Evolutionary conservation across 371 early-diverging fungal species (phyloP).

Genomic region (Mucor circinelloides): DNA sequence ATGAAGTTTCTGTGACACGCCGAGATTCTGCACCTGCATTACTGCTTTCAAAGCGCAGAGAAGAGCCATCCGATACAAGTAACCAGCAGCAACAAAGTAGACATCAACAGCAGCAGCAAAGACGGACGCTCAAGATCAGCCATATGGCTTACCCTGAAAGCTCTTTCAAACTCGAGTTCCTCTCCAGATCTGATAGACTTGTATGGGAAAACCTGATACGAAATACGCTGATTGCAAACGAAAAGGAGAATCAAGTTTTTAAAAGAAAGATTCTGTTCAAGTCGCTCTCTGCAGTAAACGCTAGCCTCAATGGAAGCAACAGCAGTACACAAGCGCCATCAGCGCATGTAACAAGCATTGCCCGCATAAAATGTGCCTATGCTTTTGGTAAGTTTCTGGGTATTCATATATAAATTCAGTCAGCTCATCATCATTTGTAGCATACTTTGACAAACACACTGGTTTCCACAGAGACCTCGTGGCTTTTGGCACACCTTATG

Average conservation of each 20-base stretch:
- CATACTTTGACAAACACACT: not conserved
- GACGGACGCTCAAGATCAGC: conserved; percentile 10
- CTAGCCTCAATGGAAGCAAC: not conserved
- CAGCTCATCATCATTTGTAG: too few species aligned
- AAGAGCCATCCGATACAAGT: not conserved
- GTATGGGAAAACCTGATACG: conserved; percentile 17
- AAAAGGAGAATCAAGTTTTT: not conserved
- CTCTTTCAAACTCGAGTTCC: conserved; percentile 17
- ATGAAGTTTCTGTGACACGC: not conserved
- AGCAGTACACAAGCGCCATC: not conserved
- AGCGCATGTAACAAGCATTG: not conserved
- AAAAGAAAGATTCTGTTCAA: conserved; percentile 1
- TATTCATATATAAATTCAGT: too few species aligned
- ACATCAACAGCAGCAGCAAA: conserved; percentile 1
- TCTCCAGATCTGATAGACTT: conserved; percentile 8
- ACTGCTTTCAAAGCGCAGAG: not conserved
- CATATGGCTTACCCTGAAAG: conserved; percentile 25
- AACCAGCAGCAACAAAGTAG: not conserved
- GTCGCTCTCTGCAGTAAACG: not conserved
- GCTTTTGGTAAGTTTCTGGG: conserved; percentile 17
- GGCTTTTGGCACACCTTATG: conserved; percentile 25
- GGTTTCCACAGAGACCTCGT: not conserved
- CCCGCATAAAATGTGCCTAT: conserved; percentile 6
- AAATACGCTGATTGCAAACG: not conserved
- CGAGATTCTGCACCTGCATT: conserved; percentile 21